Base-by-base conservation (phyloP, 106 monocot species). In the Platanthera guangdongensis region DNA sequence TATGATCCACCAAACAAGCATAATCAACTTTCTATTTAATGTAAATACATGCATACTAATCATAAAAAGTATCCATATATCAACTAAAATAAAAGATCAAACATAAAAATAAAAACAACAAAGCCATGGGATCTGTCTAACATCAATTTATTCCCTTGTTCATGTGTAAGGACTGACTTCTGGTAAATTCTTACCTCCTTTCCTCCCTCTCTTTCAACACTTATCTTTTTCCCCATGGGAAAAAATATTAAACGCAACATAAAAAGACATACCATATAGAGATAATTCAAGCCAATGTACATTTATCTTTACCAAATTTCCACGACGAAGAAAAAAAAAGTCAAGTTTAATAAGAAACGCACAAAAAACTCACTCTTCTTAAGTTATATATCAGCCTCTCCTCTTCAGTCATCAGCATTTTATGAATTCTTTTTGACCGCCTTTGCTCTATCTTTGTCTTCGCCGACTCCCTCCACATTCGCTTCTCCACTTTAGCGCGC, bases 341-440 rank as follows among this genome's bases (percentile, higher is more conserved):
- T 47, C 21, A 72, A 14, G 11, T 4, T 25, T 57, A 4, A 11
- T 46, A 62, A 50, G 11, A 47, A 59, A 10, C 7, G 19, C 8
- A 18, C 21, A 47, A 67, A 47, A 14, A 51, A 74, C 81, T 74
- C 84, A 97, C 93, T 75, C 97, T 89, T 78, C 97, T 85, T 74
- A 97, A 86, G 81, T 86, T 94, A 83, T 97, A 94, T 52, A 97
- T 89, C 51, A 97, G 89, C 83, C 88, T 89, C 80, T 97, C 97
- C 55, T 97, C 97, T 19, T 97, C 97, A 12, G 93, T 94, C 97
- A 97, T 97, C 57, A 97, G 78, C 74, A 94, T 97, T 82, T 89
- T 91, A 78, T 91, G 87, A 13, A 97, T 81, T 81, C 93, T 97
- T 77, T 91, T 91, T 11, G 97, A 93, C 46, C 93, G 85, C 50